Conservation (phyloP, 257 asterid species). For the Fraxinus pennsylvanica region DNA sequence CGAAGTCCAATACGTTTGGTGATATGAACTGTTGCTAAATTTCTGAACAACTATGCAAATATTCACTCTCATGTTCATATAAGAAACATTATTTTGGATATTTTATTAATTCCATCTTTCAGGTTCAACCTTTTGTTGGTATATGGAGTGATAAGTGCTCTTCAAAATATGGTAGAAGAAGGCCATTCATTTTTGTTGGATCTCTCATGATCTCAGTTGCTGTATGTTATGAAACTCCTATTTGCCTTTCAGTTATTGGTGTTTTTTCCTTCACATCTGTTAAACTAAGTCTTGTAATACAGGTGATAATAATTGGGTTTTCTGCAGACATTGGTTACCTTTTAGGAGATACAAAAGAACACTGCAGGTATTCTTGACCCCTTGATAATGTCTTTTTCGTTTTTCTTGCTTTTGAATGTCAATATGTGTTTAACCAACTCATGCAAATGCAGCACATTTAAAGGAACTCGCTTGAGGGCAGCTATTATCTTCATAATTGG, state of each 20-base stretch:
- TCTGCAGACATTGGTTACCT: slow-evolving; percentile 98
- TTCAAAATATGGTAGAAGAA: slow-evolving; percentile 87
- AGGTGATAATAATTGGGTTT: slow-evolving; percentile 94
- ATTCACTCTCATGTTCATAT: not conserved
- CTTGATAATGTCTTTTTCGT: slow-evolving; percentile 20
- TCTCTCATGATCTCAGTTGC: slow-evolving; percentile 81
- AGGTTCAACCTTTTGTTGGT: slow-evolving; percentile 99
- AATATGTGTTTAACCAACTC: slow-evolving; percentile 33
- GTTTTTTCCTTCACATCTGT: slow-evolving; percentile 30
- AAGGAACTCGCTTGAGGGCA: slow-evolving; percentile 98
- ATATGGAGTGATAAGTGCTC: slow-evolving; percentile 96
- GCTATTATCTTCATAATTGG: slow-evolving; percentile 87
- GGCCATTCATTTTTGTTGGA: slow-evolving; percentile 86
- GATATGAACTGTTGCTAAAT: not conserved
- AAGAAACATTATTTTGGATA: slow-evolving; percentile 3
- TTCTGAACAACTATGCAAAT: not conserved
- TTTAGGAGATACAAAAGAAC: slow-evolving; percentile 93
- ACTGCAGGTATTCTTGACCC: slow-evolving; percentile 77
- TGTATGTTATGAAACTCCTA: slow-evolving; percentile 36
- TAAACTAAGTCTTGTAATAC: slow-evolving; percentile 44
- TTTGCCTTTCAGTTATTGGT: slow-evolving; percentile 18
- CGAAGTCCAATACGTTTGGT: slow-evolving; percentile 12
- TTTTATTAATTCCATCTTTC: slow-evolving; percentile 28
- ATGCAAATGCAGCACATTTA: slow-evolving; percentile 74
- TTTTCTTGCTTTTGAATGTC: slow-evolving; percentile 23